Base-by-base conservation (phyloP, 2,329 filamentous ascomycete genomes). In the Cladophialophora bantiana region DNA sequence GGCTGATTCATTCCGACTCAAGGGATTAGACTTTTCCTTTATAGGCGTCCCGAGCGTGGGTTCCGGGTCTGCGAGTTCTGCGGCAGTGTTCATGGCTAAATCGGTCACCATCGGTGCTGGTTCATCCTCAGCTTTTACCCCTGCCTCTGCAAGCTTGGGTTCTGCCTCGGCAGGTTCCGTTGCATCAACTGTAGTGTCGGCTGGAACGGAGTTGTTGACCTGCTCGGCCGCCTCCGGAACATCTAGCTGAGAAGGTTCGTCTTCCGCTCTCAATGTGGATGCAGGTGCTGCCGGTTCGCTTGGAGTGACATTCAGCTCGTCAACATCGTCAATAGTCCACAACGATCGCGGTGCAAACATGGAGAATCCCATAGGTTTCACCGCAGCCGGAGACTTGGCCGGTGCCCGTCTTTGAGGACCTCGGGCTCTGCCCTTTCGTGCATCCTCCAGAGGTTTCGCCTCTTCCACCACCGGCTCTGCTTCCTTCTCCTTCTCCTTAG, bases 391-490 rank as follows among this genome's bases (percentile, higher is more conserved):
- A 31, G 90, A 88, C 26, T 79, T 81, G 15, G 85, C 86, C 20
- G 87, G 86, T 75, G 88, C 89, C 75, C 93, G 86, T 71, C 93
- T 87, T 72, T 93, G 89, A 15, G 95, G 95, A 10, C 95, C 95
- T 71, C 92, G 89, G 26, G 95, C 95, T 71, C 95, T 87, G 31
- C 93, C 89, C 82, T 98, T 98, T 71, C 95, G 88, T 40, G 94
- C 93, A 82, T 99, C 95, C 26, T 85, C 85, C 32, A 99, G 82
- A n/a, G 94, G 93, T 10, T 85, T 88, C 77, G 93, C 92, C 71
- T 85, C 82, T 67, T 86, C 84, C 36, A 84, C 84, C 1, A 79
- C 79, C 36, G 81, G 78, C 55, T 86, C 85, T 64, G 88, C 84
- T 60, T 88, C 84, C 26, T 54, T 52, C 40, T 42, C 40, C 13